These are phyloP conservation scores for Lachancea nothofagi DNA, from an alignment of 805 yeast species.

Conservation along the genomic window DNA sequence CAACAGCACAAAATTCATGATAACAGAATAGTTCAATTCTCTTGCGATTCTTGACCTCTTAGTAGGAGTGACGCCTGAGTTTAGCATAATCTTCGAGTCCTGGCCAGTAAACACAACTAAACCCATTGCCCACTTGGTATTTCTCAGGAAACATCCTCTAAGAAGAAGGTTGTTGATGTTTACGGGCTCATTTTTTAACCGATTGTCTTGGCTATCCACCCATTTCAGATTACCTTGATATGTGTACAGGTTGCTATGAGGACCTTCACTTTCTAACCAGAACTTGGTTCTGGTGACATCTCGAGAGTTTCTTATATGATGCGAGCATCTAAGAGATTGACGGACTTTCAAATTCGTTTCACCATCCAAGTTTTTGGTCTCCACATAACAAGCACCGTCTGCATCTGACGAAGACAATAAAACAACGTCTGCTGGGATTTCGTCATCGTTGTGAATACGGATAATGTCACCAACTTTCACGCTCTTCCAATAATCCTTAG, in stretches of 20 bases:
- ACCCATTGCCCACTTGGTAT: constrained; percentile 80
- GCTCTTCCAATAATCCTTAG: constrained; percentile 52
- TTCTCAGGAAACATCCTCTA: constrained; percentile 74
- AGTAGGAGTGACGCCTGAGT: constrained; percentile 74
- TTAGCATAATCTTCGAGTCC: constrained; percentile 76
- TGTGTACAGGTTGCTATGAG: constrained; percentile 69
- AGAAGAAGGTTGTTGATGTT: constrained; percentile 63
- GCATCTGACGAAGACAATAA: constrained; percentile 59
- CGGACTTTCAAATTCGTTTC: constrained; percentile 72
- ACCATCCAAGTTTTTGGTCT: constrained; percentile 80
- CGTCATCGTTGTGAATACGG: constrained; percentile 66
- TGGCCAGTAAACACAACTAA: constrained; percentile 70
- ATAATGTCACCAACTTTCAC: constrained; percentile 69
- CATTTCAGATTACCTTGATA: constrained; percentile 68
- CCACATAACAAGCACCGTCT: constrained; percentile 69
- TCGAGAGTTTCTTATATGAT: constrained; percentile 42
- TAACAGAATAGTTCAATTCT: constrained; percentile 65
- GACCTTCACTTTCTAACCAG: constrained; percentile 78
- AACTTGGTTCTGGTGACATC: constrained; percentile 50
- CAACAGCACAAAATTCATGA: constrained; percentile 57
- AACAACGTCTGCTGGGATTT: constrained; percentile 71
- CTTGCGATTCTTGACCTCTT: constrained; percentile 68
- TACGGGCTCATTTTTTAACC: constrained; percentile 49
- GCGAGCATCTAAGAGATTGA: constrained; percentile 62
- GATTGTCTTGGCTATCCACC: constrained; percentile 33